Conservation (phyloP, 805 yeast species). For the Ogataea corticis region DNA sequence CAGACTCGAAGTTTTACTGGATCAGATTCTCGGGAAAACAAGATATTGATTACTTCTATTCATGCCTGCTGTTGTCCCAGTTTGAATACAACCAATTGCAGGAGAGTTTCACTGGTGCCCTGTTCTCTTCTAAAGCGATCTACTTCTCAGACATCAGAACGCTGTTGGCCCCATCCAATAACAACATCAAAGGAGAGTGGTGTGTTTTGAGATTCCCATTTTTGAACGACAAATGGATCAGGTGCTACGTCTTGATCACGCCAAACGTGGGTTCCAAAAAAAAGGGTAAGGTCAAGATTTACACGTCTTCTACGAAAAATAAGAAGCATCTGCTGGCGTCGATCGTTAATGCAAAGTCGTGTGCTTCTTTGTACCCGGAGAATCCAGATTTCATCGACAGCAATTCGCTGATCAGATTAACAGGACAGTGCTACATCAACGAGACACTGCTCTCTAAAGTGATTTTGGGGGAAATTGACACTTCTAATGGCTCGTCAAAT, state of each 20-base stretch:
- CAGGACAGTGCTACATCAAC: conserved; percentile 55
- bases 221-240: conserved; percentile 58
- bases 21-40: conserved; percentile 28
- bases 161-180: conserved; percentile 50
- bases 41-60: conserved; percentile 35
- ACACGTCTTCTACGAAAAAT: conserved; percentile 45
- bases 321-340: conserved; percentile 56
- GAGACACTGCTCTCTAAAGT: conserved; percentile 30
- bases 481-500: conserved; percentile 10
- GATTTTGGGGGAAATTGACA: conserved; percentile 23
- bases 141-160: conserved; percentile 59
- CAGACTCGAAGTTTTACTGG: conserved; percentile 24
- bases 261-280: conserved; percentile 45
- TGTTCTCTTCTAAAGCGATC: conserved; percentile 58
- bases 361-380: conserved; percentile 61
- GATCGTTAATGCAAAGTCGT: conserved; percentile 43
- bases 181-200: conserved; percentile 56
- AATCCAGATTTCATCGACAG: conserved; percentile 55
- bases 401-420: conserved; percentile 54
- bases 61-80: conserved; percentile 53
- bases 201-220: conserved; percentile 61
- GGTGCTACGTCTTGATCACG: conserved; percentile 49
- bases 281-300: conserved; percentile 56
- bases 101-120: conserved; percentile 66
- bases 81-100: conserved; percentile 58